Evolutionary conservation across 768 basidiomycete species (phyloP), one percentile per base, ranked within the genome.

Genomic region (Rhodocollybia butyracea): DNA sequence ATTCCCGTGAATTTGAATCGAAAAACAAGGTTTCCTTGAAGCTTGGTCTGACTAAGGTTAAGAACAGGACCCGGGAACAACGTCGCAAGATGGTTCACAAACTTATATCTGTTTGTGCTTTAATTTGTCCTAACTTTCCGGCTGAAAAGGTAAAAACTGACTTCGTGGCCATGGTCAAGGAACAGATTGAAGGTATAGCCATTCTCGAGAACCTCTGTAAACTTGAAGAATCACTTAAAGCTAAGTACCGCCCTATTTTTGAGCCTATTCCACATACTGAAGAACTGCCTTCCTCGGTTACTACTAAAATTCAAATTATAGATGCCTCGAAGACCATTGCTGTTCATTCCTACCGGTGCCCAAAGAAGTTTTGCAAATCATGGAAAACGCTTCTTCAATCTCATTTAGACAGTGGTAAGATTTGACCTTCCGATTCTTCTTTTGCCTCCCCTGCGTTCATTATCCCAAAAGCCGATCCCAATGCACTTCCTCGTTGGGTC

Each of bases 401-500:
- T 2, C 70, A 74, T 31, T 57, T 74, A 0, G 64, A 56, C 3
- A 64, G 66, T 3, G 70, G 73, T 0, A 54, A 64, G 0, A 60
- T 76, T 0, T 54, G 62, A 0, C 66, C 64, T 0, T 75, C 71
- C 0, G 47, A 46, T 0, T 67, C 66, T 0, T 22, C 50, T 2
- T 66, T 60, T 42, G 65, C 66, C 0, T 76, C 68, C 0, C 73
- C 69, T 0, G 60, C 64, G 0, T 74, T 72, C 41, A 58, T 76
- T 1, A 66, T 73, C 0, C 68, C 69, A 0, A 75, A 72, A 43
- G 40, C 67, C 0, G 70, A 76, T 29, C 64, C 63, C 0, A 56
- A 46, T 0, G 65, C 56, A 0, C 47, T 68, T 0, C 71, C 68
- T 0, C 56, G 58, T 0, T 69, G 64, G 70, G 66, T 73, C 0